phyloP scores from a whole-genome alignment of 2,329 filamentous ascomycete genomes.

The Microcyclospora pomicola region DNA sequence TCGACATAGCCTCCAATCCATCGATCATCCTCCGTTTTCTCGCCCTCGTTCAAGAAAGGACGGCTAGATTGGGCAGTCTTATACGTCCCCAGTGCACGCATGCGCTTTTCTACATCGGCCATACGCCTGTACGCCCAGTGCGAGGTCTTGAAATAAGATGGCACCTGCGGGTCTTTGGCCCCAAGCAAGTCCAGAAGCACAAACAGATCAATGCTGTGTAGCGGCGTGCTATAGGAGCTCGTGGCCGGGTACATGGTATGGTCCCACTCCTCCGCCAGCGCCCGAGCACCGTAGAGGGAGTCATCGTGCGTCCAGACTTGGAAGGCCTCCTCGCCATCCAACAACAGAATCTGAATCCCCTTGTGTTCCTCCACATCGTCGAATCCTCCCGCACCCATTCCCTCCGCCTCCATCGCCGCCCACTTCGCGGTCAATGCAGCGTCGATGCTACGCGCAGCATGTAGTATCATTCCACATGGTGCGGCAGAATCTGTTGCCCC shows the following conservation, averaged over 20 bases:
- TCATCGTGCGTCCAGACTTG: slow-evolving; percentile 64
- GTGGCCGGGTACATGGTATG: slow-evolving; percentile 50
- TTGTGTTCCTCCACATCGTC: slow-evolving; percentile 53
- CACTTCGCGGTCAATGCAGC: slow-evolving; percentile 69
- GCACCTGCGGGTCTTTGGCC: slow-evolving; percentile 50
- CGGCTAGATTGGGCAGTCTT: slow-evolving; percentile 39
- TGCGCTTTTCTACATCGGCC: slow-evolving; percentile 57
- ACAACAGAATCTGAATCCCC: slow-evolving; percentile 75
- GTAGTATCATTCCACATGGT: slow-evolving; percentile 86
- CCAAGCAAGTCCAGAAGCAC: slow-evolving; percentile 86
- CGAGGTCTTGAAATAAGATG: slow-evolving; percentile 77
- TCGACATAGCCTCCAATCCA: slow-evolving; percentile 40
- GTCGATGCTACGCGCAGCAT: slow-evolving; percentile 69
- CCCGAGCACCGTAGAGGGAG: slow-evolving; percentile 69
- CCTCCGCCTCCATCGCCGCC: slow-evolving; percentile 50
- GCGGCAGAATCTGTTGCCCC: slow-evolving; percentile 89
- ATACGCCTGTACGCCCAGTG: slow-evolving; percentile 85
- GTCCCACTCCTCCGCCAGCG: slow-evolving; percentile 76
- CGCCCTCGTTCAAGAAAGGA: slow-evolving; percentile 51
- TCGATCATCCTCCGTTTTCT: slow-evolving; percentile 36
- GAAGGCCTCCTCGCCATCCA: slow-evolving; percentile 95
- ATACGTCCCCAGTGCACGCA: slow-evolving; percentile 53
- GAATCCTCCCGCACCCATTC: slow-evolving; percentile 22
- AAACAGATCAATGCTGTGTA: slow-evolving; percentile 75
- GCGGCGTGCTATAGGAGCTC: slow-evolving; percentile 59